phyloP scores from a whole-genome alignment of 2,329 filamentous ascomycete genomes.

The Sarocladium strictum region DNA sequence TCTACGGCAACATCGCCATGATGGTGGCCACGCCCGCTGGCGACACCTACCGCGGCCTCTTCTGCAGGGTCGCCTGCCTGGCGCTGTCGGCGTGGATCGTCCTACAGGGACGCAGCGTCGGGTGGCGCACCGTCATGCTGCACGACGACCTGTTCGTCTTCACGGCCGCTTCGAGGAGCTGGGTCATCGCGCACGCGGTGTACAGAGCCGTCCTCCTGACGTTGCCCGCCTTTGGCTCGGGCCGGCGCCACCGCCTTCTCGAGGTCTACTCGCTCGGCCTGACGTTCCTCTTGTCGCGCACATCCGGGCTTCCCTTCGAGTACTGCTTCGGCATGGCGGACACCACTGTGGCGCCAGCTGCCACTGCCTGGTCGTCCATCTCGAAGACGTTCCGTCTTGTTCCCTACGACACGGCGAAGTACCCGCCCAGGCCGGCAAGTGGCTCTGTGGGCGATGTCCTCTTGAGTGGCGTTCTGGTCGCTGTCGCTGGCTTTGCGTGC shows the following conservation, averaged over 20 bases:
- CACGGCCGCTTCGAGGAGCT: constrained; percentile 8
- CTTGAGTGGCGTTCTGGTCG: background rate
- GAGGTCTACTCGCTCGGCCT: constrained; percentile 11
- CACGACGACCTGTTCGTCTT: constrained; percentile 11
- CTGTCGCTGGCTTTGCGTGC: background rate
- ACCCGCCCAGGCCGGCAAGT: background rate
- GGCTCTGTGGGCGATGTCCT: background rate
- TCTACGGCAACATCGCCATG: constrained; percentile 9
- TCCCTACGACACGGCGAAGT: constrained; percentile 1
- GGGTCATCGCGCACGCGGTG: constrained; percentile 11
- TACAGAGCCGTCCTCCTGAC: constrained; percentile 12
- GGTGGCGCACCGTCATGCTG: constrained; percentile 8
- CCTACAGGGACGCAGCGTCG: constrained; percentile 1
- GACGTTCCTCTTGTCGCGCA: constrained; percentile 6
- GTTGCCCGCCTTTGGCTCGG: constrained; percentile 8
- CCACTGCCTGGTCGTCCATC: constrained; percentile 11
- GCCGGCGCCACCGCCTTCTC: constrained; percentile 9
- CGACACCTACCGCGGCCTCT: constrained; percentile 10
- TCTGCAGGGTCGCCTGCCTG: constrained; percentile 5
- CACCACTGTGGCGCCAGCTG: constrained; percentile 9
- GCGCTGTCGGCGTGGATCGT: constrained; percentile 10
- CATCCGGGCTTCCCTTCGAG: constrained; percentile 8
- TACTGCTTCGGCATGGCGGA: constrained; percentile 13
- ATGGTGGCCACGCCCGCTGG: constrained; percentile 10
- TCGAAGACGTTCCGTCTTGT: constrained; percentile 9